These are phyloP conservation scores for Exophiala alcalophila DNA, from an alignment of 2,329 filamentous ascomycete species.

Conservation along the genomic window DNA sequence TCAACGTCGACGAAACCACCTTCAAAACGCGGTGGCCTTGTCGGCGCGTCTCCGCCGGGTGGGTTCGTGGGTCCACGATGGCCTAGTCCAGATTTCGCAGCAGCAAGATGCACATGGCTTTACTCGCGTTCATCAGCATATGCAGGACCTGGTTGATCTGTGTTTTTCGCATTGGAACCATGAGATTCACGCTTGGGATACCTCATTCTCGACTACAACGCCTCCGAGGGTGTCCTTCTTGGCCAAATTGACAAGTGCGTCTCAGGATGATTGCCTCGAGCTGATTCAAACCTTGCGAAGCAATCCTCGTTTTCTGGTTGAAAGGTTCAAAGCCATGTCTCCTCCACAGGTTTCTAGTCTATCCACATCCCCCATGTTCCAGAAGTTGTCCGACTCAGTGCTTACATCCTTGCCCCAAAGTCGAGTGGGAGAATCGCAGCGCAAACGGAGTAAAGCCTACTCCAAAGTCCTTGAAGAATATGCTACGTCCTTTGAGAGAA, in stretches of 20 bases:
- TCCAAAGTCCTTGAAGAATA: constrained; percentile 70
- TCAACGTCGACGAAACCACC: constrained; percentile 40
- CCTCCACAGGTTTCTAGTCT: constrained; percentile 74
- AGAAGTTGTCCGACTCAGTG: constrained; percentile 80
- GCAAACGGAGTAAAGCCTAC: constrained; percentile 43
- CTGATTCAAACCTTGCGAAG: constrained; percentile 80
- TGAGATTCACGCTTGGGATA: constrained; percentile 37
- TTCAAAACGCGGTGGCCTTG: constrained; percentile 44
- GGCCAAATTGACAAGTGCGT: constrained; percentile 69
- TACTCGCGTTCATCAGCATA: constrained; percentile 43
- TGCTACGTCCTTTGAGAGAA: constrained; percentile 81
- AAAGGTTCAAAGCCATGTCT: constrained; percentile 72
- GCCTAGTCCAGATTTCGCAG: constrained; percentile 45
- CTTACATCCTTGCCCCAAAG: constrained; percentile 63
- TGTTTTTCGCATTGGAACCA: constrained; percentile 38
- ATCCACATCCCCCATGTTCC: constrained; percentile 71
- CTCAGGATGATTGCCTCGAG: constrained; percentile 70
- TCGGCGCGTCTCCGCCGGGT: constrained; percentile 44
- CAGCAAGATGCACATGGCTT: constrained; percentile 47
- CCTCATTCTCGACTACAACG: constrained; percentile 13
- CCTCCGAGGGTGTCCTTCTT: constrained; percentile 38
- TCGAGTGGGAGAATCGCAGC: constrained; percentile 50
- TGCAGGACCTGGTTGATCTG: constrained; percentile 45
- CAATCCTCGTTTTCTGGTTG: constrained; percentile 83
- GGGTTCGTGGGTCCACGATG: constrained; percentile 42